Conservation (phyloP, 148 eudicot genomes). For the Polygonum aviculare region DNA sequence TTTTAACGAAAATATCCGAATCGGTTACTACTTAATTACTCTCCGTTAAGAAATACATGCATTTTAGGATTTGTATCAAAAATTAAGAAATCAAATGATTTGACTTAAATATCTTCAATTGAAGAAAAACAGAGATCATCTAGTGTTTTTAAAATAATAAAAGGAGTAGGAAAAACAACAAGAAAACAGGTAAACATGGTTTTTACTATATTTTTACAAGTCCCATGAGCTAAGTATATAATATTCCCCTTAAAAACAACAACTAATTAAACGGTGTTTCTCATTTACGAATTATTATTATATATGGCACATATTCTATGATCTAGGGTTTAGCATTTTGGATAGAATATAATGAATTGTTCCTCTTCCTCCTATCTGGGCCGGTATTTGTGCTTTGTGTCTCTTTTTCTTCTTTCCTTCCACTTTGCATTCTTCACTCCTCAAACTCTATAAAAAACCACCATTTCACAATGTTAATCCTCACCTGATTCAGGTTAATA, state of each 20-base stretch:
- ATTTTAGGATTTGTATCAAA: too few species aligned
- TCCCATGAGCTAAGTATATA: background rate
- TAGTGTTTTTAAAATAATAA: too few species aligned
- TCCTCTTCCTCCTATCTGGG: background rate
- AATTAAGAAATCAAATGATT: too few species aligned
- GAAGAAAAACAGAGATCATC: too few species aligned
- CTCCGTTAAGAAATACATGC: too few species aligned
- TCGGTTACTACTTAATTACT: too few species aligned
- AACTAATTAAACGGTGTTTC: background rate
- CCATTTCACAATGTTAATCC: background rate
- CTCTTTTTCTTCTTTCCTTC: background rate
- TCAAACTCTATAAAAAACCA: background rate
- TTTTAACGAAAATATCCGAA: too few species aligned
- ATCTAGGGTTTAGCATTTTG: conserved; percentile 4
- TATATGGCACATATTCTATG: background rate
- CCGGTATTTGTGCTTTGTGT: background rate
- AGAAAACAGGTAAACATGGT: background rate
- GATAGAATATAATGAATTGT: background rate
- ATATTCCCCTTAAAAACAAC: too few species aligned
- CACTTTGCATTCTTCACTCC: background rate
- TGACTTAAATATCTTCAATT: too few species aligned
- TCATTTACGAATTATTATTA: background rate
- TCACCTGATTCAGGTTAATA: background rate
- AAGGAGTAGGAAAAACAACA: background rate
- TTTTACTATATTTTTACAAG: background rate